Base-by-base conservation (phyloP, 1,284 basidiomycete genomes). In the Boletus subluridellus region DNA sequence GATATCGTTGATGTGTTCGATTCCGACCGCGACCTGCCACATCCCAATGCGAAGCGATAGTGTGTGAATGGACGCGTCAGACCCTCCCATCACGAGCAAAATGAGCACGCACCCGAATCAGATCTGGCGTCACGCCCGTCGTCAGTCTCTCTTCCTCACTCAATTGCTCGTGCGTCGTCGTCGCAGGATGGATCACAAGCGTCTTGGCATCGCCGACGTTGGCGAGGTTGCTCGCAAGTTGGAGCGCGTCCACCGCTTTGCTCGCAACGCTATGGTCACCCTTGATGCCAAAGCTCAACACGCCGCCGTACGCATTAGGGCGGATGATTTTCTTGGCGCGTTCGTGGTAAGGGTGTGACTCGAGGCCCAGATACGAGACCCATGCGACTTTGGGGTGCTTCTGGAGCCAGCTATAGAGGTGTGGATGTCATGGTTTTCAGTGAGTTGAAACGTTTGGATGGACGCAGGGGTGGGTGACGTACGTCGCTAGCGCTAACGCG, bases 121-220 rank as follows among this genome's bases (percentile, higher is more conserved):
- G 74, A 72, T 94, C 92, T 32, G 86, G 85, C 11, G 88, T 89
- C 15, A 95, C 91, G 34, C 93, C 94, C 2, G 87, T 80, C 1
- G 78, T 72, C 34, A 80, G 52, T 72, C 89, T 87, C 73, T 94
- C 92, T 60, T 84, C 84, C 32, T 78, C 79, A 4, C 78, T 80
- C 57, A 94, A 78, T 74, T 94, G 92, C 61, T 87, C 81, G 73
- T 95, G 93, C 1, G 93, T 95, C 24, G 94, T 95, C 48, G 85
- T 82, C 14, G 86, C 85, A 9, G 92, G 92, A 71, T 93, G 91
- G 65, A 93, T 90, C 39, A 90, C 88, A 17, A 93, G 81, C 4
- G 89, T 92, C 76, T 21, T 21, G 21, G 21, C 21, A 21, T 21
- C 21, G 1, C 21, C 21, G 1, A 21, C 21, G 21, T 21, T 92